Conservation (phyloP, 2,329 filamentous ascomycete species). For the Cytospora piceae region DNA sequence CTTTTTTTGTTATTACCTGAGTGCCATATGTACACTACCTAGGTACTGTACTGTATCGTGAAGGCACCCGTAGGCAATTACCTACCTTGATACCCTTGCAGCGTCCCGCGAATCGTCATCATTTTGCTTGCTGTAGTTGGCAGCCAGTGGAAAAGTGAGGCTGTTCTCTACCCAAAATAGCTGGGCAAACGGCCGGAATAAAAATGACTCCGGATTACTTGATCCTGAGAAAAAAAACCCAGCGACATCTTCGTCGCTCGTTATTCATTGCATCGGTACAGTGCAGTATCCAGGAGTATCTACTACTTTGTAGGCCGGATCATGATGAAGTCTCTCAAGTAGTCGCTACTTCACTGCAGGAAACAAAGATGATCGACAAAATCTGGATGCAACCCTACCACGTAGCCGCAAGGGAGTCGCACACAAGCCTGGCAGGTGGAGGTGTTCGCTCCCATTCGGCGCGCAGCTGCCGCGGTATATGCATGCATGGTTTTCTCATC, state of each 20-base stretch:
- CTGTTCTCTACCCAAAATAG: slow-evolving; percentile 7
- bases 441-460: not conserved
- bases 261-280: slow-evolving; percentile 20
- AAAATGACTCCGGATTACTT: not conserved
- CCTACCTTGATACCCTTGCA: not conserved
- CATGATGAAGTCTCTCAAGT: not conserved
- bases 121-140: slow-evolving; percentile 6
- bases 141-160: slow-evolving; percentile 27
- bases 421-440: not conserved
- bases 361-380: slow-evolving; percentile 6
- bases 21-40: not conserved
- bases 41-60: not conserved
- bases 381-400: slow-evolving; percentile 20
- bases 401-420: slow-evolving; percentile 4
- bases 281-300: not conserved
- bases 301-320: not conserved
- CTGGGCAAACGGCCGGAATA: not conserved
- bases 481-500: not conserved
- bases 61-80: not conserved
- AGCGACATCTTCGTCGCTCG: not conserved
- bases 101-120: not conserved
- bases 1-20: not conserved
- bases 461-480: slow-evolving; percentile 2
- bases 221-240: not conserved
- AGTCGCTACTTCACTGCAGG: not conserved